Evolutionary conservation across 305 asterid genomes (phyloP).

Genomic region (Fraxinus dipetala): DNA sequence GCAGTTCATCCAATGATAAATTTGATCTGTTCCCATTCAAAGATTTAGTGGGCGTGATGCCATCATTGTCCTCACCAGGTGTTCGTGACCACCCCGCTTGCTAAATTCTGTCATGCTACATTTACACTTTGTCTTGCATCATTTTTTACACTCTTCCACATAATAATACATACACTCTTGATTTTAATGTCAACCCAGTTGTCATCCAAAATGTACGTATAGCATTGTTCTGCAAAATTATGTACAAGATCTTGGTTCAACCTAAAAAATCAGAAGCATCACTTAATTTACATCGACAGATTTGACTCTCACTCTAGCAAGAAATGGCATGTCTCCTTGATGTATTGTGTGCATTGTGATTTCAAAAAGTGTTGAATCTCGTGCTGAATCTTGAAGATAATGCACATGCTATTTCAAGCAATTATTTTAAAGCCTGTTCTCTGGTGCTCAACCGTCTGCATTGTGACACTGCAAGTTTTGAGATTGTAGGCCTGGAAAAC

Average conservation of each 20-base stretch:
- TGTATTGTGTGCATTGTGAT: neutral
- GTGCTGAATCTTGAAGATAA: neutral
- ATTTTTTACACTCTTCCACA: too few relatives aligned
- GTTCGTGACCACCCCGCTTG: neutral
- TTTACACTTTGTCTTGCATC: too few relatives aligned
- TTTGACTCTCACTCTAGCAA: neutral
- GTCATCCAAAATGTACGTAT: too few relatives aligned
- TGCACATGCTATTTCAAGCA: neutral
- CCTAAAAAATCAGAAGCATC: neutral
- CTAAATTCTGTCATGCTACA: too few relatives aligned
- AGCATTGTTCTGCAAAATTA: too few relatives aligned
- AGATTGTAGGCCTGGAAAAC: neutral
- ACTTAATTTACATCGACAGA: neutral
- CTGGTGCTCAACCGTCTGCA: neutral
- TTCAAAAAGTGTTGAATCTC: neutral
- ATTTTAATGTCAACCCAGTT: too few relatives aligned
- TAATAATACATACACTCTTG: too few relatives aligned
- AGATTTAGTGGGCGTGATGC: neutral
- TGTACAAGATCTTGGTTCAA: neutral
- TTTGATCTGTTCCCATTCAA: too few relatives aligned
- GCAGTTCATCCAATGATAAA: neutral
- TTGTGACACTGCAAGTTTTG: neutral
- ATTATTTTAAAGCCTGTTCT: neutral
- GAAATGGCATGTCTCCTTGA: neutral
- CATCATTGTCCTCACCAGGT: neutral